Conservation (phyloP, 768 basidiomycete species). For the Polyporus arcularius region DNA sequence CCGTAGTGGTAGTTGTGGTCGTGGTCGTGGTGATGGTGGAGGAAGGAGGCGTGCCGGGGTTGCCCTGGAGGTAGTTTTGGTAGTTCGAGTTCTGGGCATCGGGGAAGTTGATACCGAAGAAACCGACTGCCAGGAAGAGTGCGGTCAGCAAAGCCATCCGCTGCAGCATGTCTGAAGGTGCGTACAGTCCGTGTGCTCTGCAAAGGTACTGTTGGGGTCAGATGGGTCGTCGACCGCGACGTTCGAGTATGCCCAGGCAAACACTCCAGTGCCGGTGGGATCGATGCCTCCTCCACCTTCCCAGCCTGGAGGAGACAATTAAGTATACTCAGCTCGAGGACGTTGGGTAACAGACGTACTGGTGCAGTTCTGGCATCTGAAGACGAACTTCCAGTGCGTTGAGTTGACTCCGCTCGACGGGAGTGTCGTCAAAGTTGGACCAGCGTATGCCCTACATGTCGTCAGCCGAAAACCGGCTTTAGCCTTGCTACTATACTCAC, state of each 20-base stretch:
- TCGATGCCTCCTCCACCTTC: conserved; percentile 40
- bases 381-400: conserved; percentile 71
- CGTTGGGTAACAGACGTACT: conserved; percentile 35
- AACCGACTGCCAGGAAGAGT: conserved; percentile 45
- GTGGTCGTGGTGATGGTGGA: conserved; percentile 36
- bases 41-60: conserved; percentile 34
- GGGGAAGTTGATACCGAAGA: conserved; percentile 55
- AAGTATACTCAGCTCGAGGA: neutral
- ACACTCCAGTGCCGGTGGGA: conserved; percentile 36
- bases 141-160: neutral
- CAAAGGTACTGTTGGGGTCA: conserved; percentile 51
- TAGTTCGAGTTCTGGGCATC: conserved; percentile 50
- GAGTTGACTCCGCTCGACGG: conserved; percentile 52
- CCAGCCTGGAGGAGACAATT: conserved; percentile 35
- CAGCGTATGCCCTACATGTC: conserved; percentile 42
- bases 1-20: conserved; percentile 35
- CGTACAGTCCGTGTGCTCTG: conserved; percentile 62
- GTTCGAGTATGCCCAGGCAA: conserved; percentile 53
- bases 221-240: conserved; percentile 50
- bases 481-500: conserved; percentile 31
- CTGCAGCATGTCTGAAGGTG: neutral
- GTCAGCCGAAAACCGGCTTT: neutral
- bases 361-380: conserved; percentile 67
- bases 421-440: conserved; percentile 54
- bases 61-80: conserved; percentile 50